Conservation (phyloP, 2,329 filamentous ascomycete genomes). For the Alternaria atra region DNA sequence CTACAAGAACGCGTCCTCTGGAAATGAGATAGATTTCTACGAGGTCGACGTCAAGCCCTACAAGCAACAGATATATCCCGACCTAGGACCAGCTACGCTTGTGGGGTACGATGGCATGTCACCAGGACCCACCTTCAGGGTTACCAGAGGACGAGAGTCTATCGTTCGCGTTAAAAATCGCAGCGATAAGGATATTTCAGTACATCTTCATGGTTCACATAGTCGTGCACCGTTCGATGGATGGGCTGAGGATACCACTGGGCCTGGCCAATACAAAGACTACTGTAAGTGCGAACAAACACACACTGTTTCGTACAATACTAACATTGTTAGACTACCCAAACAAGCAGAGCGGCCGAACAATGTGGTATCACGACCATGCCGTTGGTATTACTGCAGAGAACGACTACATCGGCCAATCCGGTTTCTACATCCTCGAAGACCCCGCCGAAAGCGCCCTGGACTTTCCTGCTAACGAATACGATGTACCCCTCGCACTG, state of each 20-base stretch:
- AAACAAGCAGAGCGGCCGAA: conserved; percentile 62
- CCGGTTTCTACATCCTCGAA: conserved; percentile 66
- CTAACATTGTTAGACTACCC: conserved; percentile 58
- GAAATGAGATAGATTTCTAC: conserved; percentile 57
- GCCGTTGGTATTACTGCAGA: conserved; percentile 59
- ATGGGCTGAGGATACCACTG: conserved; percentile 64
- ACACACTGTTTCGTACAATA: not conserved
- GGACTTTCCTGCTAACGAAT: conserved; percentile 61
- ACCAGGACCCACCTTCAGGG: conserved; percentile 64
- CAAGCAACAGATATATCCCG: conserved; percentile 56
- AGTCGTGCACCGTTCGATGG: conserved; percentile 60
- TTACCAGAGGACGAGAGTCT: conserved; percentile 60
- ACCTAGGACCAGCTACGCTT: conserved; percentile 53
- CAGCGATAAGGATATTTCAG: conserved; percentile 56
- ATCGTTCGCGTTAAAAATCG: conserved; percentile 66
- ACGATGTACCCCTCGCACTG: conserved; percentile 65
- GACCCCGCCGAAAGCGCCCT: conserved; percentile 62
- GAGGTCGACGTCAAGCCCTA: conserved; percentile 57
- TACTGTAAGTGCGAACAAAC: conserved; percentile 31
- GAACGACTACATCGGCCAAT: conserved; percentile 68
- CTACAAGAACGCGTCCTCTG: conserved; percentile 46
- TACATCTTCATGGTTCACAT: conserved; percentile 66
- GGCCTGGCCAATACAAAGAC: conserved; percentile 62
- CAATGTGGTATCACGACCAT: conserved; percentile 65
- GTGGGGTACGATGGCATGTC: conserved; percentile 66